These are phyloP conservation scores for Aspergillus wentii DNA, from an alignment of 495 filamentous ascomycete species.

Conservation along the genomic window DNA sequence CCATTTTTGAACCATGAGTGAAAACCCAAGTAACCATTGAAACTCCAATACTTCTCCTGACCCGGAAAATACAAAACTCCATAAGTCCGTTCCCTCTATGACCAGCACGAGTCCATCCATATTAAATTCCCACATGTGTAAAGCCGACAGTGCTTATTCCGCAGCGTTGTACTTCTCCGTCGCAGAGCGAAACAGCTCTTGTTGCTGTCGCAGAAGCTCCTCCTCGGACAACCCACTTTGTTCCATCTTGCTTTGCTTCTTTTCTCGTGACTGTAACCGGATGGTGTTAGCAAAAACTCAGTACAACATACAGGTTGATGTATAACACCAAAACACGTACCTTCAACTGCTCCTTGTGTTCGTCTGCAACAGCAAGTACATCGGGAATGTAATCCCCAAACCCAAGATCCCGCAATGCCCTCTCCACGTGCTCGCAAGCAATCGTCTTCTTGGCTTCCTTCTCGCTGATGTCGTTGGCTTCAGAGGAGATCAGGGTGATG, in stretches of 20 bases:
- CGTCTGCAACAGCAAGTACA: conserved; percentile 79
- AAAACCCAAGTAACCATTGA: conserved; percentile 10
- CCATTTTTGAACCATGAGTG: conserved; percentile 1
- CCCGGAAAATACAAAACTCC: conserved; percentile 20
- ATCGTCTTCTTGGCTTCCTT: conserved; percentile 99
- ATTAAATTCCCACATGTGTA: conserved; percentile 4
- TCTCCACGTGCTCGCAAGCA: conserved; percentile 91
- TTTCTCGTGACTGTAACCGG: conserved; percentile 72
- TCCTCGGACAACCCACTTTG: conserved; percentile 86
- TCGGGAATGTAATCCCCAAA: conserved; percentile 86
- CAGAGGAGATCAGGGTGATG: conserved; percentile 93
- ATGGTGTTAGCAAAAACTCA: conserved; percentile 1
- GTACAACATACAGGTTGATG: not conserved
- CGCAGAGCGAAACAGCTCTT: conserved; percentile 84
- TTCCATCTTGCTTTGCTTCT: conserved; percentile 95
- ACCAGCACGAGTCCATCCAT: conserved; percentile 28
- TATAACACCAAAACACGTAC: conserved; percentile 38
- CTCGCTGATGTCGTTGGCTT: conserved; percentile 97
- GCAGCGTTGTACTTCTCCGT: conserved; percentile 65
- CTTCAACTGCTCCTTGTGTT: conserved; percentile 90
- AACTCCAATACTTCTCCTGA: conserved; percentile 13
- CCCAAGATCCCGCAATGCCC: conserved; percentile 82
- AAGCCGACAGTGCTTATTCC: conserved; percentile 19
- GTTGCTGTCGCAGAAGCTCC: conserved; percentile 80
- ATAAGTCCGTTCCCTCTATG: conserved; percentile 28